These are phyloP conservation scores for Gastrolobium villosum DNA, from an alignment of 306 rosid genomes.

Conservation along the genomic window DNA sequence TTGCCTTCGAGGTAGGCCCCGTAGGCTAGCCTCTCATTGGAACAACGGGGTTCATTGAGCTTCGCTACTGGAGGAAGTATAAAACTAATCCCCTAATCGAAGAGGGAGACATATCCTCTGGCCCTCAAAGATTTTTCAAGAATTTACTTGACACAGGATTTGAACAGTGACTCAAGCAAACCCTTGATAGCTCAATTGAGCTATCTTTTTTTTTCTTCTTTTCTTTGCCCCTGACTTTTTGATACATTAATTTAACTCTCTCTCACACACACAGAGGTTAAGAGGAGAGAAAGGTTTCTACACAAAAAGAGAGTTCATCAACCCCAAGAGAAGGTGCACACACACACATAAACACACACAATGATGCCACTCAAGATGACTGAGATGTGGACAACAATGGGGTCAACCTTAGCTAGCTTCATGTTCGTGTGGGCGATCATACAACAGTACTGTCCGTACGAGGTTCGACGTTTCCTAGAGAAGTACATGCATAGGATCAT, in stretches of 20 bases:
- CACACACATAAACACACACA: neutral
- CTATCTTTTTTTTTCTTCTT: neutral
- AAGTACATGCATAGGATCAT: conserved; percentile 57
- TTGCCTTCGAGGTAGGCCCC: no score
- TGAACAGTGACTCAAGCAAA: no score
- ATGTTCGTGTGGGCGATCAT: conserved; percentile 91
- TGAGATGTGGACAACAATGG: conserved; percentile 81
- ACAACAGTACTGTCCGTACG: conserved; percentile 86
- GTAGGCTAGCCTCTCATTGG: no score
- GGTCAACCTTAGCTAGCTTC: conserved; percentile 82
- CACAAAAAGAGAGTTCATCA: conserved; percentile 1
- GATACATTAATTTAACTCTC: conserved; percentile 14
- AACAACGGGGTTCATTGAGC: no score
- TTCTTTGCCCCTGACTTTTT: neutral
- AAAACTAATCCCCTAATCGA: no score
- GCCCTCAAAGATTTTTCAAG: no score
- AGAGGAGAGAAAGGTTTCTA: neutral
- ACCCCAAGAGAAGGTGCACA: neutral
- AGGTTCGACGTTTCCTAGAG: conserved; percentile 61
- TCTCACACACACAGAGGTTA: neutral
- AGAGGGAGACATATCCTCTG: no score
- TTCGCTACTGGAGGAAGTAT: no score
- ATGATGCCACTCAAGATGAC: conserved; percentile 62
- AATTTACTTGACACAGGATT: no score
- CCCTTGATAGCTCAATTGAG: no score